Evolutionary conservation across 2,329 filamentous ascomycete genomes (phyloP), one percentile per base, ranked within the genome.

Genomic region (Huntiella bhutanensis): DNA sequence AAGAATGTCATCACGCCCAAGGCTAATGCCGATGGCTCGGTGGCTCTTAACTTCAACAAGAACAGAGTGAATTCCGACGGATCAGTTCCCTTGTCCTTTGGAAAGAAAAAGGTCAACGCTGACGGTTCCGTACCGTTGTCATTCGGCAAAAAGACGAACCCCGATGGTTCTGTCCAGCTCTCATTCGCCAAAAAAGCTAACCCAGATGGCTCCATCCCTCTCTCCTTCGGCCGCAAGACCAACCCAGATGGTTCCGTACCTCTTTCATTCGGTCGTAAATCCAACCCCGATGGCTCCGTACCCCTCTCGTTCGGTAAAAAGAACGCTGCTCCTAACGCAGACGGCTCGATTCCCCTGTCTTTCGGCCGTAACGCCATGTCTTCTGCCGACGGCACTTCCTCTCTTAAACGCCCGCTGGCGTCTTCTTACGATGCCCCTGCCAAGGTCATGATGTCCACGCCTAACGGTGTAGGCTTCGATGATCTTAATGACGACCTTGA

Each of bases 401-500:
- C 43, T 8, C 33, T 42, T 12, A 49, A 49, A 40, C 39, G 44
- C 12, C 48, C 68, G 28, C 35, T 45, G 15, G 32, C 36, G 12
- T n/a, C 43, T 7, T 15, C 19, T 7, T 7, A 34, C 67, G 51
- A 35, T 35, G 28, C 47, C 12, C 16, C 19, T 17, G 19, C 40
- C 16, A 43, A 39, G 46, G 37, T 43, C 7, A 51, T 52, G 33
- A 46, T 46, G 28, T 45, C 59, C 2, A 64, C 64, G 51, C 67
- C 70, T 12, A 62, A 66, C 19, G 75, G 73, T 15, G 73, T 82
- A 5, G 77, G 77, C n/a, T 80, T 80, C 52, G 71, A 81, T 22
- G 75, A 80, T 57, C 73, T 75, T 53, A 70, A 68, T 54, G 73
- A 78, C 47, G 49, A 65, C 57, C 57, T 72, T 45, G 71, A 73